Evolutionary conservation across 345 rosid species (phyloP).

Genomic region (Euphorbia peplus): DNA sequence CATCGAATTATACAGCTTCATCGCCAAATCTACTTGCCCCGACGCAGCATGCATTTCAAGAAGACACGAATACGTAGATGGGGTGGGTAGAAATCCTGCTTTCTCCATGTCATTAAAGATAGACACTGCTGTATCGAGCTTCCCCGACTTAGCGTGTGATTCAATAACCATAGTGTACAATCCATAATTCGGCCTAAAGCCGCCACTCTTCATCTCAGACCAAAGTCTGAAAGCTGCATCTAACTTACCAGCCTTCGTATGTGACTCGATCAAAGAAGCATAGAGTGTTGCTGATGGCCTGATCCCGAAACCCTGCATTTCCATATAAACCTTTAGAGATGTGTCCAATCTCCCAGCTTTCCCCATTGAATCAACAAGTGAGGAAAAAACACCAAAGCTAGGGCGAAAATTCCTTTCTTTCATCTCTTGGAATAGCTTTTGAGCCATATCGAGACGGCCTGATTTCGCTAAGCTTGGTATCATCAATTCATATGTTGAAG

Average conservation of each 20-base stretch:
- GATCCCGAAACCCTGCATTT: slow-evolving; percentile 72
- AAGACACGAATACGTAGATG: slow-evolving; percentile 88
- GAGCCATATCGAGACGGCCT: slow-evolving; percentile 92
- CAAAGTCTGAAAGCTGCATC: slow-evolving; percentile 83
- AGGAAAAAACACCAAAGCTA: slow-evolving; percentile 57
- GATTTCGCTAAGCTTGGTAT: slow-evolving; percentile 93
- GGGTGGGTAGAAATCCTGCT: slow-evolving; percentile 90
- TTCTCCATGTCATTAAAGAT: slow-evolving; percentile 84
- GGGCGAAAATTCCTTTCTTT: slow-evolving; percentile 66
- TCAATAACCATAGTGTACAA: slow-evolving; percentile 79
- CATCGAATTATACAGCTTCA: slow-evolving; percentile 95
- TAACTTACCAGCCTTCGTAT: slow-evolving; percentile 86
- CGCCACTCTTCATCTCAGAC: slow-evolving; percentile 86
- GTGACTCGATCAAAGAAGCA: slow-evolving; percentile 84
- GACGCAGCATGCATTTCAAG: slow-evolving; percentile 93
- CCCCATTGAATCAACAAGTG: slow-evolving; percentile 96
- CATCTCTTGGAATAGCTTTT: slow-evolving; percentile 91
- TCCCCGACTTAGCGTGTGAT: slow-evolving; percentile 95
- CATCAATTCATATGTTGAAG: slow-evolving; percentile 78
- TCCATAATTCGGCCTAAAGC: slow-evolving; percentile 88
- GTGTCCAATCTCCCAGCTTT: slow-evolving; percentile 93
- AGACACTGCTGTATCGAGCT: slow-evolving; percentile 87
- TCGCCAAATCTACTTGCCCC: slow-evolving; percentile 87
- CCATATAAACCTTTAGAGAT: slow-evolving; percentile 85
- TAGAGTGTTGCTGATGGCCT: slow-evolving; percentile 80